Conservation (phyloP, 225 moss, liverwort and hornwort genomes). For the Ulota crispa region DNA sequence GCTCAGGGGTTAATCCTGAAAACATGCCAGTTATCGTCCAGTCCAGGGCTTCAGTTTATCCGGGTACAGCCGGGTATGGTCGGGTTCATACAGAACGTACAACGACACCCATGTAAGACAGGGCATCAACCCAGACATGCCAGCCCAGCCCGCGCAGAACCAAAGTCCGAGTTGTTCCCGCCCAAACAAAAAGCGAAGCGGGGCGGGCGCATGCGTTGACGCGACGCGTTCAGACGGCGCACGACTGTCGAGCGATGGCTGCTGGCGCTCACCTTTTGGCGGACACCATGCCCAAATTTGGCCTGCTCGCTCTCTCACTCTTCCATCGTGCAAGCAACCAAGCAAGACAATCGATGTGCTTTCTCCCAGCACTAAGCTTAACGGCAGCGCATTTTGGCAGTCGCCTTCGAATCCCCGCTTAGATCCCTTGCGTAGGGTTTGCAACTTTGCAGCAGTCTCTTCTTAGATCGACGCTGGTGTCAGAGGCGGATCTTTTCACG, state of each 20-base stretch:
- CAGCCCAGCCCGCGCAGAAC: neutral
- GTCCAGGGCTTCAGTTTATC: too few species aligned
- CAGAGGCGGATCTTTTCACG: neutral
- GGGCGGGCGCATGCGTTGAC: neutral
- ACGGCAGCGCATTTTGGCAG: neutral
- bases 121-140: neutral
- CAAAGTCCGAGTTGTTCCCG: neutral
- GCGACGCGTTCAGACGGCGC: neutral
- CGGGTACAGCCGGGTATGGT: neutral
- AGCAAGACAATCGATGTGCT: slow-evolving; percentile 1
- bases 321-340: slow-evolving; percentile 16
- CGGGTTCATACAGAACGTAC: too few species aligned
- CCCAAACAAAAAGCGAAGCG: neutral
- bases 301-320: neutral
- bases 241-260: neutral
- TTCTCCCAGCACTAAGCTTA: neutral
- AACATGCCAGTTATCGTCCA: too few species aligned
- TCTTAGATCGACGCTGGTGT: neutral
- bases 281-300: slow-evolving; percentile 19
- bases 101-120: neutral
- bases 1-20: too few species aligned
- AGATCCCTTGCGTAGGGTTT: slow-evolving; percentile 22
- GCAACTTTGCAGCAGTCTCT: too few species aligned
- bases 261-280: slow-evolving; percentile 1
- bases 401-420: neutral